These are phyloP conservation scores for Elsinoe fawcettii DNA, from an alignment of 2,329 filamentous ascomycete species.

Conservation along the genomic window DNA sequence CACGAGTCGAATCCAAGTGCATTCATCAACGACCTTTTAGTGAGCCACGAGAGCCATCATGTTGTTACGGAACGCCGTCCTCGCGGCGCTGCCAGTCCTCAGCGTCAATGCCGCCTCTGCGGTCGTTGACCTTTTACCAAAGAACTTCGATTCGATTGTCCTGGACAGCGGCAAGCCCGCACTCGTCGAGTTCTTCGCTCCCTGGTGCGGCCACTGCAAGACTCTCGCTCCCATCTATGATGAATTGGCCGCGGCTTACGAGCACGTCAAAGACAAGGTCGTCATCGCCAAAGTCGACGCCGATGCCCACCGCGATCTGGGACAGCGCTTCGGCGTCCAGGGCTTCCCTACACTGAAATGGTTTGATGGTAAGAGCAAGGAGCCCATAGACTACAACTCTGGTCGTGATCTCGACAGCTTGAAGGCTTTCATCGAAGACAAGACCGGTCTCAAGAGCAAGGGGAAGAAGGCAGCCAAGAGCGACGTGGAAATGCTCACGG, in stretches of 20 bases:
- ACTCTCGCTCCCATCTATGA: conserved; percentile 91
- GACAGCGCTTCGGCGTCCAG: conserved; percentile 78
- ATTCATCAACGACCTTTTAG: no score
- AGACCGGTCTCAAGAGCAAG: conserved; percentile 77
- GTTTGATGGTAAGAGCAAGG: conserved; percentile 91
- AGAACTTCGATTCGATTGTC: conserved; percentile 86
- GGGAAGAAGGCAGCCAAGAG: conserved; percentile 64
- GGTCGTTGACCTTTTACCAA: conserved; percentile 80
- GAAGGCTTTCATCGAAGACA: conserved; percentile 70
- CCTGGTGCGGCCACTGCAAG: conserved; percentile 99
- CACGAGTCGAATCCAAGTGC: no score
- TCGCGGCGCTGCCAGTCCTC: conserved; percentile 40
- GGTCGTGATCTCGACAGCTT: conserved; percentile 84
- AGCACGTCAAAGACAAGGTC: conserved; percentile 65
- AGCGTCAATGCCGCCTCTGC: conserved; percentile 63
- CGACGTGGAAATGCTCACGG: conserved; percentile 70
- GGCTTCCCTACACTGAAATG: conserved; percentile 97
- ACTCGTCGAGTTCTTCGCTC: conserved; percentile 95
- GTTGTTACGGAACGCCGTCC: conserved; percentile 23
- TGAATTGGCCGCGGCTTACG: conserved; percentile 70
- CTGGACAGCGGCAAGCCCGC: conserved; percentile 89
- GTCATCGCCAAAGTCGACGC: conserved; percentile 94
- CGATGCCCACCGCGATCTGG: conserved; percentile 76
- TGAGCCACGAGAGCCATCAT: conserved; percentile 15
- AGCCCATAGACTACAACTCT: conserved; percentile 75